These are phyloP conservation scores for Phylloporus sp. DNA, from an alignment of 768 basidiomycete genomes.

Conservation along the genomic window DNA sequence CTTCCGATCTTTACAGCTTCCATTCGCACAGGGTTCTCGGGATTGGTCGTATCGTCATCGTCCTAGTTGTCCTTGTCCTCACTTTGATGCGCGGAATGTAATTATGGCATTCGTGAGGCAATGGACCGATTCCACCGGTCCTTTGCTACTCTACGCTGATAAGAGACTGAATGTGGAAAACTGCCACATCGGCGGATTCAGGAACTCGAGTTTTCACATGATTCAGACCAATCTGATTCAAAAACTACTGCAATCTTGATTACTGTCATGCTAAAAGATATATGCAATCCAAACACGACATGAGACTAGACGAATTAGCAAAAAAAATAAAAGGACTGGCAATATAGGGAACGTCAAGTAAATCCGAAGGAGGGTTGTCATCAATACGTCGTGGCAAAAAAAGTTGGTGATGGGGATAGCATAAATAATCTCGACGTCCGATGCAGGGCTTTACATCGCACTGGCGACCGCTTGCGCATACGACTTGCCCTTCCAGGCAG, in stretches of 20 bases:
- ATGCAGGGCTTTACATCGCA: constrained; percentile 16
- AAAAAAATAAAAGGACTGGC: not conserved
- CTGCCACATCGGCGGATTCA: not conserved
- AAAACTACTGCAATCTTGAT: constrained; percentile 6
- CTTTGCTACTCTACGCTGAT: too few species aligned
- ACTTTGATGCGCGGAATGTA: not conserved
- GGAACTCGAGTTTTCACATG: not conserved
- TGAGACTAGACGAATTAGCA: constrained; percentile 14
- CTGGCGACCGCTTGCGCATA: constrained; percentile 27
- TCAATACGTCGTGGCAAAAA: constrained; percentile 10
- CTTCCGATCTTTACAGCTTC: constrained; percentile 63
- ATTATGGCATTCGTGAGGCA: not conserved
- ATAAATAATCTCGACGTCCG: not conserved
- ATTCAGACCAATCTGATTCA: not conserved
- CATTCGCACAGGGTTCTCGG: constrained; percentile 45
- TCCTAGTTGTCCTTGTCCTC: not conserved
- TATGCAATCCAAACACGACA: constrained; percentile 9
- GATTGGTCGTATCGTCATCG: constrained; percentile 12
- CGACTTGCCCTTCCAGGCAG: constrained; percentile 29
- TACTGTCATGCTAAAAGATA: constrained; percentile 1
- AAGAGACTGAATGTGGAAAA: too few species aligned
- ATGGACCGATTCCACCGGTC: not conserved
- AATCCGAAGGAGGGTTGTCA: constrained; percentile 17
- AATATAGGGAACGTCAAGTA: constrained; percentile 10
- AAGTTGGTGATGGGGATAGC: constrained; percentile 1